phyloP scores from a whole-genome alignment of 2,329 filamentous ascomycete genomes.

The Sarocladium strictum region DNA sequence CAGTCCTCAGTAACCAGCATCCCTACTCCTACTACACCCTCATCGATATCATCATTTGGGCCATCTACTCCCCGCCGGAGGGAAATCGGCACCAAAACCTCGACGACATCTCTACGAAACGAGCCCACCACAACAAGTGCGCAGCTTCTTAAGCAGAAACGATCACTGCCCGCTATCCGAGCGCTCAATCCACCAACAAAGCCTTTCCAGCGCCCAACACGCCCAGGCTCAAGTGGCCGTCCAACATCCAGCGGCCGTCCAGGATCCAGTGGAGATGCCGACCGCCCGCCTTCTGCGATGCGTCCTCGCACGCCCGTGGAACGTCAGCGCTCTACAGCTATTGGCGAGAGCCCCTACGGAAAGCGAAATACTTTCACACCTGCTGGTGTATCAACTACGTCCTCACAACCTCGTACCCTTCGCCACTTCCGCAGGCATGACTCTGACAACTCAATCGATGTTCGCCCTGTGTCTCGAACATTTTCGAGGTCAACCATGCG shows the following conservation, averaged over 20 bases:
- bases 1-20: slow-evolving; percentile 64
- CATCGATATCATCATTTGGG: slow-evolving; percentile 45
- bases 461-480: slow-evolving; percentile 50
- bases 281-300: slow-evolving; percentile 44
- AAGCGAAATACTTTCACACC: slow-evolving; percentile 71
- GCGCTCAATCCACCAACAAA: slow-evolving; percentile 46
- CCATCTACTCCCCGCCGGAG: slow-evolving; percentile 56
- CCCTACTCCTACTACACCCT: slow-evolving; percentile 53
- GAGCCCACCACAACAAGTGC: slow-evolving; percentile 61
- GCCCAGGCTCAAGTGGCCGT: slow-evolving; percentile 4
- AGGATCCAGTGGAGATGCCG: slow-evolving; percentile 49
- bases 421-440: slow-evolving; percentile 74
- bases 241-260: slow-evolving; percentile 41
- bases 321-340: slow-evolving; percentile 38
- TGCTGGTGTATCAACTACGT: slow-evolving; percentile 64
- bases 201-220: slow-evolving; percentile 18
- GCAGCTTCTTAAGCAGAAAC: slow-evolving; percentile 59
- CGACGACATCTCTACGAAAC: slow-evolving; percentile 46
- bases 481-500: slow-evolving; percentile 53
- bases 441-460: slow-evolving; percentile 63
- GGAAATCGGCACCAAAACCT: slow-evolving; percentile 50
- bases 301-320: slow-evolving; percentile 70
- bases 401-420: slow-evolving; percentile 71
- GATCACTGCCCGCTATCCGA: slow-evolving; percentile 57
- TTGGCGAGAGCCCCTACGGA: slow-evolving; percentile 42